A percentile compares a stretch with the other conserved stretches of the same genome.
Evolutionary conservation across 305 asterid species (phyloP).

Genomic region (Fraxinus dipetala): DNA sequence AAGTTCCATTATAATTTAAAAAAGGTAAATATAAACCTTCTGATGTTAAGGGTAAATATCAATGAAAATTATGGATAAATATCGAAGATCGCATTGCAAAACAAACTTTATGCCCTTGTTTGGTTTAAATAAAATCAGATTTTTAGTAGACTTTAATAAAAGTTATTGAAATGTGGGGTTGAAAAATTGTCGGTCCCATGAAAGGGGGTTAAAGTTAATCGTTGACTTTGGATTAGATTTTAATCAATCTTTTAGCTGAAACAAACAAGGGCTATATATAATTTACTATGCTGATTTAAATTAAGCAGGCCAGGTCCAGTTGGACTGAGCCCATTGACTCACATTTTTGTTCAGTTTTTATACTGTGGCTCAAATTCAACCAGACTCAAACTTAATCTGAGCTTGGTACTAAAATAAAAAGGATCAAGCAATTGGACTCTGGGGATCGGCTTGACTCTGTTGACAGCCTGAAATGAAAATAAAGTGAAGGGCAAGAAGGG

Average conservation of each 20-base stretch:
- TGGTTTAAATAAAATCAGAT: neutral
- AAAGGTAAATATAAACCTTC: neutral
- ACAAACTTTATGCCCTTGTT: neutral
- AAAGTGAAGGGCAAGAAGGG: constrained; percentile 8
- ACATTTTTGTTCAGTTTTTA: neutral
- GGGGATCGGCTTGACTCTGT: neutral
- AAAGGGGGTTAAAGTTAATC: neutral
- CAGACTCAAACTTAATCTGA: neutral
- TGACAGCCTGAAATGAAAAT: neutral
- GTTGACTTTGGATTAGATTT: neutral
- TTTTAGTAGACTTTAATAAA: neutral
- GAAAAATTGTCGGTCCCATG: neutral
- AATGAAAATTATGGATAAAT: neutral
- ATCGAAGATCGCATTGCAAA: neutral
- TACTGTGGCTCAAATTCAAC: neutral
- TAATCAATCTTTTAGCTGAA: neutral
- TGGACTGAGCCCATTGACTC: neutral
- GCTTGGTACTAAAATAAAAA: neutral
- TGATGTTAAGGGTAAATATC: neutral
- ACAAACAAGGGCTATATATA: neutral
- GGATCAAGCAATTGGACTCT: neutral
- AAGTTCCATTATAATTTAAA: neutral
- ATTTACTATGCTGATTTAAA: neutral
- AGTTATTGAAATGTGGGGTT: neutral
- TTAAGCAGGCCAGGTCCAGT: neutral